These are phyloP conservation scores for Candolleomyces aberdarensis DNA, from an alignment of 768 basidiomycete species.

Conservation along the genomic window DNA sequence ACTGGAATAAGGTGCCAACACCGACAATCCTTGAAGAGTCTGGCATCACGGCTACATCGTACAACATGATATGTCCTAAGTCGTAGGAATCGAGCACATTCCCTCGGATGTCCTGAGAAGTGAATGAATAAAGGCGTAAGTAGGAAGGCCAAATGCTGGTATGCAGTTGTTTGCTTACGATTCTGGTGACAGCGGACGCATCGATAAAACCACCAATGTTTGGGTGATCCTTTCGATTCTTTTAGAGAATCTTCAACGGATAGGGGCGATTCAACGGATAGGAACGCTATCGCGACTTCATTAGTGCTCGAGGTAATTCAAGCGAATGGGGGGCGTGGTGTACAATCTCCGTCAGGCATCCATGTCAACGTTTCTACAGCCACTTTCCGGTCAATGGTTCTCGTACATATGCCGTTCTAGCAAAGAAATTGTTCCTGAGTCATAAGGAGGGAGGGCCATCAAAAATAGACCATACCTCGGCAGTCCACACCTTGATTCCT, in stretches of 20 bases:
- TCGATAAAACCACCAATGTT: constrained; percentile 75
- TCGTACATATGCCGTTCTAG: too few relatives aligned
- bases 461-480: too few relatives aligned
- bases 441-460: too few relatives aligned
- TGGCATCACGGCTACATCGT: constrained; percentile 69
- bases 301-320: constrained; percentile 14
- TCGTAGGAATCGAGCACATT: constrained; percentile 41
- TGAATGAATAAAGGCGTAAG: constrained; percentile 1
- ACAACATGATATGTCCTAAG: constrained; percentile 60
- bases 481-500: too few relatives aligned
- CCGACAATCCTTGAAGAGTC: constrained; percentile 63
- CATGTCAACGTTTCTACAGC: constrained; percentile 47
- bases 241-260: constrained; percentile 64
- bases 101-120: constrained; percentile 1
- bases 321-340: constrained; percentile 4
- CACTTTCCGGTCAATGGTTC: background rate
- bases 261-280: constrained; percentile 48
- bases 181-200: constrained; percentile 51
- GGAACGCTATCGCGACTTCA: constrained; percentile 44
- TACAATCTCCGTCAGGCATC: constrained; percentile 64
- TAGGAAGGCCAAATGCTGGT: constrained; percentile 10
- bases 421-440: too few relatives aligned
- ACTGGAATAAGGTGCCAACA: constrained; percentile 63
- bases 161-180: constrained; percentile 36
- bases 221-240: constrained; percentile 67